Evolutionary conservation across 2,329 filamentous ascomycete genomes (phyloP), one percentile per base, ranked within the genome.

Genomic region (Eurotiales sp.): DNA sequence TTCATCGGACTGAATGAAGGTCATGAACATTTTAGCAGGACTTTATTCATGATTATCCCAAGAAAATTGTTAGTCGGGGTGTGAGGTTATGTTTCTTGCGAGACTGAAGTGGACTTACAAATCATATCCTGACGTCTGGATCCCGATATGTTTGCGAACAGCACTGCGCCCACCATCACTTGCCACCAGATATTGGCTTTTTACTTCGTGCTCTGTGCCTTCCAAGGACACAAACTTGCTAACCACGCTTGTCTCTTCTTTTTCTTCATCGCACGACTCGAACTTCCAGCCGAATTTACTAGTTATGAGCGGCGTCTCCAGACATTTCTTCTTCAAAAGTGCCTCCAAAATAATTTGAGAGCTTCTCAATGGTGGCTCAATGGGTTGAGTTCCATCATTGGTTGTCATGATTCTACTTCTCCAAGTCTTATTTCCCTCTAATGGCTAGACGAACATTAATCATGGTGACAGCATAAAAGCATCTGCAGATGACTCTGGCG

Each of bases 311-410:
- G 36, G 54, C 14, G 64, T 43, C n/a, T 37, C 46, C 2, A 57
- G 46, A 40, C 59, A 57, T 7, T 58, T 49, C 4, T 36, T 49
- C 17, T 64, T 64, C 34, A 73, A 55, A 63, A 64, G 73, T 3
- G 56, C 56, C 23, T 71, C 66, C 15, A 73, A 63, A 8, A 68
- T 54, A 19, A 61, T 59, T 46, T 67, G 64, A 19, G 67, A 69
- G 23, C 62, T 58, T n/a, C 67, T 50, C 52, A 67, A 66, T 25
- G 59, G 58, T 1, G 67, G 61, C 48, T 71, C 67, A 2, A 55
- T 50, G 6, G 68, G 61, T 46, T 59, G 53, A 3, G 57, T 56
- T 2, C 69, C 69, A 50, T 72, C 66, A 49, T 72, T 70, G 58
- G 46, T 3, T 51, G 37, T 19, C 49, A 42, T n/a, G n/a, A 39